Base-by-base conservation (phyloP, 139 green algal genomes). In the Penium margaritaceum region DNA sequence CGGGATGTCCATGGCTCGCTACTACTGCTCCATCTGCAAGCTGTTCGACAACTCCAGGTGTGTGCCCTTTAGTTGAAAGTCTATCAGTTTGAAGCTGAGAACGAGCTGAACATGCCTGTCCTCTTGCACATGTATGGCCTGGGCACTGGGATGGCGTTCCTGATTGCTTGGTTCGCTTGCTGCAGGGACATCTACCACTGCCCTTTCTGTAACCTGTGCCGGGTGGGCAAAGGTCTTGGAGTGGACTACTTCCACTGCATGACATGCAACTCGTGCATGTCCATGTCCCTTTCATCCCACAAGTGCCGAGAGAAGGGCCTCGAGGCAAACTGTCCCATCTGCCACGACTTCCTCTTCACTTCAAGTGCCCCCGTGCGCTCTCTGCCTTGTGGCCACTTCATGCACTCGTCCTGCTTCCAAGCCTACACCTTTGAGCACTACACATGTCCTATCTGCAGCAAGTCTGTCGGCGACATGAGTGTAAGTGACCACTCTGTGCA, bases 181-280 rank as follows among this genome's bases (percentile, higher is more conserved):
- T 19, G 15, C 60, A 77, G 71, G 21, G 70, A 90, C 85, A 95
- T 98, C 79, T 98, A 98, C 86, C 94, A 98, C 87, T 98, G 94
- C 86, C 94, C 91, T 44, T 98, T 96, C 85, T 98, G 94, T 89
- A 98, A 98, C 82, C 87, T 98, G 62, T 98, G 91, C 83, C 84
- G 86, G n/a, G 53, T 85, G 44, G 84, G 87, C 33, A 74, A 79
- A 54, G 89, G 89, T 0, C 86, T 96, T 53, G 92, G 92, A 33
- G 83, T 95, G 1, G 93, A 98, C 80, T 92, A 90, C 72, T 96
- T 94, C 84, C 93, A 98, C 85, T 98, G 93, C 90, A 98, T 98
- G 93, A 84, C 87, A 57, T 98, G 93, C 89, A 98, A 98, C 79
- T 79, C 89, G 15, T 99, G 94, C 90, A 97, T 98, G 91, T 86